These are phyloP conservation scores for Blastocladiella emersonii DNA, from an alignment of 371 early-diverging fungal species.

Conservation along the genomic window DNA sequence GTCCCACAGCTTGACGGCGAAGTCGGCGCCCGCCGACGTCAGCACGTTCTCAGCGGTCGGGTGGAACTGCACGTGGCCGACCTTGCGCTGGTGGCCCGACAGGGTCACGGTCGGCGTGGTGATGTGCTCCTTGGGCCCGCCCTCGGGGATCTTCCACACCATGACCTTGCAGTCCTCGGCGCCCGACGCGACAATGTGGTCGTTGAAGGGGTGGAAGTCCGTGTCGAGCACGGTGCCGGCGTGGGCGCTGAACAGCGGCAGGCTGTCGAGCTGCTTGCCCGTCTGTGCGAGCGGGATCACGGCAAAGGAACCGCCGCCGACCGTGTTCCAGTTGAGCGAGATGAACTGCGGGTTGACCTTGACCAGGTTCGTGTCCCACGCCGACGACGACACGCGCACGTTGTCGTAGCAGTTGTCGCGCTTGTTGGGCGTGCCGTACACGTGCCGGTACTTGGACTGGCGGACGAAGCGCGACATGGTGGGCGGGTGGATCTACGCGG, in stretches of 20 bases:
- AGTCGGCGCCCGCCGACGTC: conserved; percentile 75
- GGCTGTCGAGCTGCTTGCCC: conserved; percentile 67
- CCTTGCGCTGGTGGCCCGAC: conserved; percentile 44
- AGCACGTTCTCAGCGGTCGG: conserved; percentile 89
- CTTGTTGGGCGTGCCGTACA: conserved; percentile 80
- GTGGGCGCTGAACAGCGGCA: conserved; percentile 84
- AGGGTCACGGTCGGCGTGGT: conserved; percentile 41
- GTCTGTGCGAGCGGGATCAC: conserved; percentile 49
- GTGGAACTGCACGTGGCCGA: conserved; percentile 93
- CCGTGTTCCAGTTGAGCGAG: conserved; percentile 87
- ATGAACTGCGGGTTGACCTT: conserved; percentile 87
- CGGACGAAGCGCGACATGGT: conserved; percentile 27
- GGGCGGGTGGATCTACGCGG: too few relatives aligned
- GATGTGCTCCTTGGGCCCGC: conserved; percentile 33
- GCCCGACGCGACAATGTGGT: conserved; percentile 74
- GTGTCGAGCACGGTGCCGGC: conserved; percentile 91
- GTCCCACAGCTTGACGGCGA: conserved; percentile 92
- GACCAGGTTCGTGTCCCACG: conserved; percentile 95
- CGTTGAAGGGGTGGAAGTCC: conserved; percentile 94
- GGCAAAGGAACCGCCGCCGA: conserved; percentile 94
- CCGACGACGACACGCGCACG: conserved; percentile 72
- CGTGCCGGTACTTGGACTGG: conserved; percentile 76
- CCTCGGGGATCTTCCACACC: conserved; percentile 87
- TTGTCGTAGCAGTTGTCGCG: conserved; percentile 89
- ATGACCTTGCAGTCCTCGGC: conserved; percentile 90